Base-by-base conservation (phyloP, 2,329 filamentous ascomycete species). In the Pseudogymnoascus sp. region DNA sequence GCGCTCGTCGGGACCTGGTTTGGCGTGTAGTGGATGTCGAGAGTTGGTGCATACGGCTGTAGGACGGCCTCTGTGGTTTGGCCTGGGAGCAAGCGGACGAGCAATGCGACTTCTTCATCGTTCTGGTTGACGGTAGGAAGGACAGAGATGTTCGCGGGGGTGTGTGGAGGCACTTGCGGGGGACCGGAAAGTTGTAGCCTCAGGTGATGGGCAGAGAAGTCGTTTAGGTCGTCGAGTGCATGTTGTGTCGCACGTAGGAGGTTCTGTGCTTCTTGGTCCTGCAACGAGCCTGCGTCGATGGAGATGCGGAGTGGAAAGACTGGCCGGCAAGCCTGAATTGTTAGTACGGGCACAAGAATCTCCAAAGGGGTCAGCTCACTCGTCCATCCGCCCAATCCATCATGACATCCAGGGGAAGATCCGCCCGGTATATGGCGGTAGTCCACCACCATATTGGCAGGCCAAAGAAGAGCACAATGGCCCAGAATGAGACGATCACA, bases 391-490 rank as follows among this genome's bases (percentile, higher is more conserved):
- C 90, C 93, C 95, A 97, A 66, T 89, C 84, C 69, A 89, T 84
- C 95, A 99, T 99, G 63, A 87, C 83, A 72, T 89, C 83, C 68
- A 97, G 76, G 4, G 95, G 95, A 69, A 99, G 78, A 50, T 87
- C 83, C 11, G 93, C 93, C 63, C 95, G 85, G 75, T 96, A 93
- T 63, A 97, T 96, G 0, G 90, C 89, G 3, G 95, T 99, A 0
- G 95, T 97, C 75, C 87, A 87, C 87, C 91, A 96, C 95, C 95
- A 99, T 83, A 96, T 88, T 64, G 95, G 95, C 68, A 99, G 75
- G 2, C 95, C 95, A 5, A 99, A 78, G 31, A 88, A 83, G 6
- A 96, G 74, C 6, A 96, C 90, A 38, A 97, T 86, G 4, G 86
- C 79, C 95, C 95, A 99, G 76, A 97, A 97, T 8, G 93, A 93